Base-by-base conservation (phyloP, 2,329 filamentous ascomycete genomes). In the Metarhizium anisopliae region DNA sequence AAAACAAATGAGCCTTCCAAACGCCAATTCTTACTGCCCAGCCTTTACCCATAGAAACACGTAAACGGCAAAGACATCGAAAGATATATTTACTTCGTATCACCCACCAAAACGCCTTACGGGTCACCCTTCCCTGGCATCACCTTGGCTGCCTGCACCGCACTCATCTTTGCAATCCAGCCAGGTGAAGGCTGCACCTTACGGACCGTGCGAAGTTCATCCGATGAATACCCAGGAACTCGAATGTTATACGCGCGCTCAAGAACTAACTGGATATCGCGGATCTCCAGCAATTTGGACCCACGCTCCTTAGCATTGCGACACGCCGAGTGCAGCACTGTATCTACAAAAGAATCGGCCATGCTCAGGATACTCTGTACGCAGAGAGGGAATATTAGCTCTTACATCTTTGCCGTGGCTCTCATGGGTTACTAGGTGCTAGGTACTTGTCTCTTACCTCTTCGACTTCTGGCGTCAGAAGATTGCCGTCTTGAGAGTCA, bases 101-200 rank as follows among this genome's bases (percentile, higher is more conserved):
- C 25, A 16, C 20, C 30, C 35, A 43, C 55, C 38, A 29, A 10
- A n/a, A 30, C 30, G 3, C 20, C 13, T 51, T 40, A 62, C 6
- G 56, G 14, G n/a, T 82, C 79, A 51, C 77, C 76, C 69, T 82
- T 82, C 29, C 82, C 80, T 4, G 82, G 77, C 72, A 82, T 86
- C 50, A 86, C 91, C 77, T 97, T 97, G 50, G 91, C 90, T 2
- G 92, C 93, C 73, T 96, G 91, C 16, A 99, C 87, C 29, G 94
- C 93, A 66, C 91, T 93, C 87, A 99, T 95, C 79, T 99, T 99
- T 62, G 89, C 87, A 59, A 94, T 93, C 91, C 94, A 99, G 25
- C 85, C 89, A 16, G 87, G 77, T 20, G 90, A 86, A 2, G 94
- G 94, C 68, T 94, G 88, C 54, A 95, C 87, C 77, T 96, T 96